Evolutionary conservation across 2,329 filamentous ascomycete genomes (phyloP), one percentile per base, ranked within the genome.

Genomic region (Aspergillus sp.): DNA sequence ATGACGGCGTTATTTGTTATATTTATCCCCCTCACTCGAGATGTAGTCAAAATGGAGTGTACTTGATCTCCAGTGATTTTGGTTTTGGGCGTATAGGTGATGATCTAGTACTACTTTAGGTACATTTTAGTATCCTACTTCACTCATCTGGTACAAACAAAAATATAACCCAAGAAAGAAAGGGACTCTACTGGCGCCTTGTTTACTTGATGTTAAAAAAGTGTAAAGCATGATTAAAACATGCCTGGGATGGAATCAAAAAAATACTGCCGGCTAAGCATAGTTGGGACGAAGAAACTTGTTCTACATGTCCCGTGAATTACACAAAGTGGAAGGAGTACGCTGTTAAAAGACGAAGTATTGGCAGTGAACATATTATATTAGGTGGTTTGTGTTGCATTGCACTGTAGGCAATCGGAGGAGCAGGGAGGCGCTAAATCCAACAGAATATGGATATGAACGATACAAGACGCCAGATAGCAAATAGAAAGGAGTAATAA

Each of bases 1-100:
- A 58, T 58, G 59, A 58, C 21, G 59, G 52, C 56, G 48, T 60
- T 54, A 41, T 40, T 17, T 37, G 17, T 37, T 43, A 9, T 52
- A 14, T 31, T 39, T 43, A 12, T 39, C 37, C 53, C 11, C 27
- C 51, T 54, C 8, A 21, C 15, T 35, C 47, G 31, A 6, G 14
- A n/a, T 27, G 21, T 15, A 2, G n/a, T 21, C n/a, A 21, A 43
- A 21, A 21, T 17, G 4, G 40, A 43, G 17, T 17, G 40, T 43
- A 31, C 40, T 43, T 43, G 40, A 21, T 43, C 11, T n/a, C 19
- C 9, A 17, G 35, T 37, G 35, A 37, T 37, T 37, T n/a, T n/a
- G 35, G 15, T n/a, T 37, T 37, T 37, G 12, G 35, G 35, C 35
- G 35, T 43, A 21, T 17, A 11, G 40, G 6, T 43, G 9, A n/a